Percentiles rank a stretch among this genome's conserved stretches.
These are phyloP conservation scores for Wickerhamiella australiensis DNA, from an alignment of 805 yeast species.

Conservation along the genomic window DNA sequence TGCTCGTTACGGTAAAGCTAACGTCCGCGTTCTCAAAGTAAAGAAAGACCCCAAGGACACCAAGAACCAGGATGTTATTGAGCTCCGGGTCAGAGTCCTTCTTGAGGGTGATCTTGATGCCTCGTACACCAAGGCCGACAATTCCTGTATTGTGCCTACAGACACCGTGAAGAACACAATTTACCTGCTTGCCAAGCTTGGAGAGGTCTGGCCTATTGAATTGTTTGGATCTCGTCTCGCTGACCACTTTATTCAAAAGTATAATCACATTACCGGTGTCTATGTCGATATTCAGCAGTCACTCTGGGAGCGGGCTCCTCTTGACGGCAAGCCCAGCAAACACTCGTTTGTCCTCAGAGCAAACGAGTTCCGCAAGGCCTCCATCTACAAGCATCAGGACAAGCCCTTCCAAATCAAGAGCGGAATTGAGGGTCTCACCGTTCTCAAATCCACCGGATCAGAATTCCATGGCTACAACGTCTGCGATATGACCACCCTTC, in stretches of 20 bases:
- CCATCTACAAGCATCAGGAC: slow-evolving; percentile 25
- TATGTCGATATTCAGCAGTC: slow-evolving; percentile 57
- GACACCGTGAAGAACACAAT: slow-evolving; percentile 88
- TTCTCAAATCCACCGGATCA: slow-evolving; percentile 81
- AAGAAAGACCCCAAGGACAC: slow-evolving; percentile 66
- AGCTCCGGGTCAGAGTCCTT: slow-evolving; percentile 67
- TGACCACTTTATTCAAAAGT: slow-evolving; percentile 65
- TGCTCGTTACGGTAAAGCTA: slow-evolving; percentile 68
- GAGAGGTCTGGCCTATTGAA: slow-evolving; percentile 84
- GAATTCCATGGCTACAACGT: slow-evolving; percentile 79
- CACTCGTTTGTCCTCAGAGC: slow-evolving; percentile 84
- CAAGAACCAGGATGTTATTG: slow-evolving; percentile 65
- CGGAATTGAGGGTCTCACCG: slow-evolving; percentile 65
- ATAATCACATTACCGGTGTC: slow-evolving; percentile 63
- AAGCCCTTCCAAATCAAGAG: slow-evolving; percentile 48
- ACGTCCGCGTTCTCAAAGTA: slow-evolving; percentile 84
- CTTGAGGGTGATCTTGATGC: slow-evolving; percentile 67
- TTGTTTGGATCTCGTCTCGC: slow-evolving; percentile 77
- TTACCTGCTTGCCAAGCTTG: slow-evolving; percentile 66
- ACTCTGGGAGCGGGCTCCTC: slow-evolving; percentile 67
- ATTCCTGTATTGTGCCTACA: slow-evolving; percentile 81
- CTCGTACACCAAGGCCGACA: slow-evolving; percentile 81
- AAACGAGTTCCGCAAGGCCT: slow-evolving; percentile 56
- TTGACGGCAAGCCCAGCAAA: slow-evolving; percentile 61
- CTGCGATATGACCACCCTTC: slow-evolving; percentile 80